A percentile compares a stretch with the other conserved stretches of the same genome.
phyloP scores from a whole-genome alignment of 306 rosid species.

The Sesbania bispinosa region DNA sequence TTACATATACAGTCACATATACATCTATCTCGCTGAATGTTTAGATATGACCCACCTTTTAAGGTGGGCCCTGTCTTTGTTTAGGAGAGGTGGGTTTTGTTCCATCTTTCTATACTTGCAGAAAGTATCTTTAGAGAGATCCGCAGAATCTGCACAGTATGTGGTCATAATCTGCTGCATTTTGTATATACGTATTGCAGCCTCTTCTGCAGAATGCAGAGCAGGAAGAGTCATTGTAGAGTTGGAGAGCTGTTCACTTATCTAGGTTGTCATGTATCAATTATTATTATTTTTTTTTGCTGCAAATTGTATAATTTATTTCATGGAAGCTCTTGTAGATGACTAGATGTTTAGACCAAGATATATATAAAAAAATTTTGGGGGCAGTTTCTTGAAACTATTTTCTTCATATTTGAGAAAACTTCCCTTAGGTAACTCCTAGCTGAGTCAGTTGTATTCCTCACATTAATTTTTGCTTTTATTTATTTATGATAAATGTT shows the following conservation, averaged over 20 bases:
- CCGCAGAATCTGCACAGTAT: conserved; percentile 36
- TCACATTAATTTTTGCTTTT: too few relatives aligned
- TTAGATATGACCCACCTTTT: conserved; percentile 44
- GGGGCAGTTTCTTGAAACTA: conserved; percentile 26
- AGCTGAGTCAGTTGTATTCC: not conserved
- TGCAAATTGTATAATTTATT: conserved; percentile 44
- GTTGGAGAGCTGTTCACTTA: conserved; percentile 67
- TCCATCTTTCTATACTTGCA: conserved; percentile 39
- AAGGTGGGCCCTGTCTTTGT: conserved; percentile 44
- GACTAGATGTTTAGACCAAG: conserved; percentile 37
- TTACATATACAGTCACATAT: conserved; percentile 1
- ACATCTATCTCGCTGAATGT: conserved; percentile 13
- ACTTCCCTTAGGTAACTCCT: not conserved
- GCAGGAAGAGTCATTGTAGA: conserved; percentile 66
- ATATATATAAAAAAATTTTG: not conserved
- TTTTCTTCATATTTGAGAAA: conserved; percentile 20
- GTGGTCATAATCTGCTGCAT: conserved; percentile 40
- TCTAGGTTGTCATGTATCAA: conserved; percentile 48
- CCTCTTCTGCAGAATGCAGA: conserved; percentile 68
- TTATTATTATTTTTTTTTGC: conserved; percentile 15
- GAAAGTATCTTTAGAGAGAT: conserved; percentile 34
- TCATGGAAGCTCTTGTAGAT: conserved; percentile 40
- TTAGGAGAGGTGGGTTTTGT: conserved; percentile 26
- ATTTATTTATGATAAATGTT: too few relatives aligned
- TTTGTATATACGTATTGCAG: conserved; percentile 68